Conservation (phyloP, 2,329 filamentous ascomycete genomes). For the Lasiodiplodia gonubiensis region DNA sequence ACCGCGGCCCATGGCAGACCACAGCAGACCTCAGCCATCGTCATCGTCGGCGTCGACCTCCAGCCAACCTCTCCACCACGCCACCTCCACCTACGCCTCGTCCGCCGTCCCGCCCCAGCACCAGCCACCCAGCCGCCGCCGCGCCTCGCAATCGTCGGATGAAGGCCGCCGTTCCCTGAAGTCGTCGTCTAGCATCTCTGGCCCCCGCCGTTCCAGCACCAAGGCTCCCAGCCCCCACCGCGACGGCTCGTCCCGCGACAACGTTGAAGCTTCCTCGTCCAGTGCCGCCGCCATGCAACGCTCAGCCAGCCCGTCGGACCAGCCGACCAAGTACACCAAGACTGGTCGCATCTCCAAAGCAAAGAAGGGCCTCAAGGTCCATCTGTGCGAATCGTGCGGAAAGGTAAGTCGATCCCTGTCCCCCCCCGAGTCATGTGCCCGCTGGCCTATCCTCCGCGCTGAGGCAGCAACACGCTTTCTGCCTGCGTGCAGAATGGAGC, state of each 20-base stretch:
- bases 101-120: not conserved
- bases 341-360: constrained; percentile 56
- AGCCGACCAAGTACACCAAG: constrained; percentile 46
- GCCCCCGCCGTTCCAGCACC: constrained; percentile 21
- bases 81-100: not conserved
- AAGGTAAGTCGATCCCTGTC: constrained; percentile 46
- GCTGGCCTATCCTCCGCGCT: not conserved
- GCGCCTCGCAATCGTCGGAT: constrained; percentile 23
- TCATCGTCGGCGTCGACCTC: constrained; percentile 27
- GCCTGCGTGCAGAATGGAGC: not conserved
- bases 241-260: constrained; percentile 39
- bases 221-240: constrained; percentile 33
- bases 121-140: not conserved
- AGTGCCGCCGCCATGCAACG: constrained; percentile 38
- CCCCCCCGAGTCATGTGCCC: constrained; percentile 14
- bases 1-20: constrained; percentile 28
- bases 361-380: constrained; percentile 54
- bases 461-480: constrained; percentile 10
- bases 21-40: constrained; percentile 26
- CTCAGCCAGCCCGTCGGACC: constrained; percentile 41
- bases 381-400: constrained; percentile 53
- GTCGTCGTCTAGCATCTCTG: constrained; percentile 13
- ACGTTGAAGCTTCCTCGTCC: constrained; percentile 25
- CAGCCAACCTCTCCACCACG: not conserved
- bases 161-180: constrained; percentile 21